phyloP scores from a whole-genome alignment of 768 basidiomycete species.

The Lentinula guzmanii region DNA sequence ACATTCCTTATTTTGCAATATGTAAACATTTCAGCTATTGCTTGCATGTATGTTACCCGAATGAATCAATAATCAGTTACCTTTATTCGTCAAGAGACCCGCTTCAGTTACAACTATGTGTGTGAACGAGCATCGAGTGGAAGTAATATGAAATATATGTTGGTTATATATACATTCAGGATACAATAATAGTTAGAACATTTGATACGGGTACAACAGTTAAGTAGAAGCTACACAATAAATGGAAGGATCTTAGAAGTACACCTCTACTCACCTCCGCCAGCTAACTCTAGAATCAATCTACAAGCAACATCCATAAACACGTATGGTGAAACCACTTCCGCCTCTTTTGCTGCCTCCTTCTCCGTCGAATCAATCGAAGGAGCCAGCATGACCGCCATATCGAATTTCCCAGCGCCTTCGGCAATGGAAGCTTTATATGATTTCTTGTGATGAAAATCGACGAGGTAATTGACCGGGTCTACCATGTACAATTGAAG shows the following conservation, averaged over 20 bases:
- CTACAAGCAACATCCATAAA: constrained; percentile 96
- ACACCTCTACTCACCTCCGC: constrained; percentile 19
- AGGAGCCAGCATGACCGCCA: constrained; percentile 24
- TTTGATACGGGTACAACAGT: background rate
- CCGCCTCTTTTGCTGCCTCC: constrained; percentile 29
- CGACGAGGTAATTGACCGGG: constrained; percentile 92
- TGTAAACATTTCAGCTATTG: too few relatives aligned
- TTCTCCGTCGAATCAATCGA: constrained; percentile 26
- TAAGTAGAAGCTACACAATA: background rate
- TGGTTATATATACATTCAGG: background rate
- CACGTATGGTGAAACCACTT: constrained; percentile 80
- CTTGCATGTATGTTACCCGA: too few relatives aligned
- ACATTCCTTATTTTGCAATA: too few relatives aligned
- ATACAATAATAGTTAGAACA: background rate
- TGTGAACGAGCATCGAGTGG: background rate
- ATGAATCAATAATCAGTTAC: too few relatives aligned
- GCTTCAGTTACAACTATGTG: too few relatives aligned
- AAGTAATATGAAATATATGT: background rate
- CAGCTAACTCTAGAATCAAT: constrained; percentile 90
- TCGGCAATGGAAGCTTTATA: constrained; percentile 70
- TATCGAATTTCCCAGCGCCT: constrained; percentile 68
- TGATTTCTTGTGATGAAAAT: constrained; percentile 96
- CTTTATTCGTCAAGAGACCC: too few relatives aligned
- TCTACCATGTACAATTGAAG: constrained; percentile 97
- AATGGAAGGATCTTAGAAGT: too few relatives aligned